A percentile compares a stretch with the other conserved stretches of the same genome.
These are phyloP conservation scores for Cryptococcus hybrid DNA, from an alignment of 1,284 basidiomycete species.

Conservation along the genomic window DNA sequence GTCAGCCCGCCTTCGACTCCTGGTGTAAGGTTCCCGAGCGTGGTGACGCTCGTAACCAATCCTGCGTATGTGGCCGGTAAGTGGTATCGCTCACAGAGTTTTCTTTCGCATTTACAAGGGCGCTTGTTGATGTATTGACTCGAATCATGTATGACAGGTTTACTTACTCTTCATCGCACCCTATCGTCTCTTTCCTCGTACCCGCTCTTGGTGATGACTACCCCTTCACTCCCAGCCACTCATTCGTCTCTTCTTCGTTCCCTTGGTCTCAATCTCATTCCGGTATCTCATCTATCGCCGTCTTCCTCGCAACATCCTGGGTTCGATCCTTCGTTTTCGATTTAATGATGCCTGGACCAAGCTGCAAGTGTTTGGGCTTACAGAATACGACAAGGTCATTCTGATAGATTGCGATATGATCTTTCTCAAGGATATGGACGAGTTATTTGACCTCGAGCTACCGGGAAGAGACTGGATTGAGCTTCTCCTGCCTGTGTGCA, in stretches of 20 bases:
- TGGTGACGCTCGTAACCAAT: slow-evolving; percentile 68
- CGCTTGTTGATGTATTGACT: neutral
- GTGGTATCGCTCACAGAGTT: slow-evolving; percentile 1
- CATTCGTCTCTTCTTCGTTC: slow-evolving; percentile 57
- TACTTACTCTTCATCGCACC: slow-evolving; percentile 67
- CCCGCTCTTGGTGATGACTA: slow-evolving; percentile 78
- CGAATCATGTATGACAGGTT: slow-evolving; percentile 24
- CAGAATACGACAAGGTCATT: slow-evolving; percentile 76
- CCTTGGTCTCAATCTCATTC: slow-evolving; percentile 50
- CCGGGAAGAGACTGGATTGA: slow-evolving; percentile 65
- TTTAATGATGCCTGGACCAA: slow-evolving; percentile 92
- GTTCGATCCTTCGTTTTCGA: slow-evolving; percentile 50
- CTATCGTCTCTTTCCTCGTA: slow-evolving; percentile 68
- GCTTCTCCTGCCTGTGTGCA: slow-evolving; percentile 88
- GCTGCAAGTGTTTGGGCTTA: slow-evolving; percentile 72
- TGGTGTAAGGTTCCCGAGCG: slow-evolving; percentile 34
- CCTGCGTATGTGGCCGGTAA: slow-evolving; percentile 60
- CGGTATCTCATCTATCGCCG: slow-evolving; percentile 60
- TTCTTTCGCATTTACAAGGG: neutral
- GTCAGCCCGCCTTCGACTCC: neutral
- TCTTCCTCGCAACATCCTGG: slow-evolving; percentile 53
- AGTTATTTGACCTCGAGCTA: slow-evolving; percentile 72
- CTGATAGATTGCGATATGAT: slow-evolving; percentile 92
- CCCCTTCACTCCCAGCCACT: slow-evolving; percentile 60
- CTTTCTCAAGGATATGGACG: slow-evolving; percentile 83